Conservation (phyloP, 2,329 filamentous ascomycete species). For the Cordyceps farinosa region DNA sequence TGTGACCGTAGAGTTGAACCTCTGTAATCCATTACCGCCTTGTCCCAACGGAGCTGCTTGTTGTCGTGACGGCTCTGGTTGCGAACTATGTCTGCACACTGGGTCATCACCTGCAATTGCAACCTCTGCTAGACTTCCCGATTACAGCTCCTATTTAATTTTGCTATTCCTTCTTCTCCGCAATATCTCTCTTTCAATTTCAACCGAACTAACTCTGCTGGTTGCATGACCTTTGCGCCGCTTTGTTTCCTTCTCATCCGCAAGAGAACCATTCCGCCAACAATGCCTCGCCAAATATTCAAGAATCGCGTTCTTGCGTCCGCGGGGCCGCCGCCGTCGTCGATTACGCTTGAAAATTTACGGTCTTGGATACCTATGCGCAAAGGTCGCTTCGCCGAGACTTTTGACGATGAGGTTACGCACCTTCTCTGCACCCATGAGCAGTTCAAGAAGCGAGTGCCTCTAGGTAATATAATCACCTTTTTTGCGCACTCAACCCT, state of each 20-base stretch:
- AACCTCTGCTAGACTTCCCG: not conserved
- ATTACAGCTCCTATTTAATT: not conserved
- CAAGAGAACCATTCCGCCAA: not conserved
- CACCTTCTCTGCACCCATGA: slow-evolving; percentile 67
- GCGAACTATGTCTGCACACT: not conserved
- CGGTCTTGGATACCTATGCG: slow-evolving; percentile 62
- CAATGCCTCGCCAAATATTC: slow-evolving; percentile 44
- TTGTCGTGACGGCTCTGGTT: not conserved
- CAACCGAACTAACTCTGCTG: not conserved
- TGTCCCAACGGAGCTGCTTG: too few relatives aligned
- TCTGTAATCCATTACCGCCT: not conserved
- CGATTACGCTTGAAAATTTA: slow-evolving; percentile 52
- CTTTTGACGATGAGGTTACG: slow-evolving; percentile 56
- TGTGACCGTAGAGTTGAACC: too few relatives aligned
- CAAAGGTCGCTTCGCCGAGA: slow-evolving; percentile 54
- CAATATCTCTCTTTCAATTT: too few relatives aligned
- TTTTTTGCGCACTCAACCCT: not conserved
- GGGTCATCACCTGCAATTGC: not conserved
- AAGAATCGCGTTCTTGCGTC: slow-evolving; percentile 51
- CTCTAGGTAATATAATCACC: slow-evolving; percentile 32
- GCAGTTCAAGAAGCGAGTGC: slow-evolving; percentile 50
- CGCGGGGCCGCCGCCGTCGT: slow-evolving; percentile 54
- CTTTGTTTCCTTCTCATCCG: too few relatives aligned
- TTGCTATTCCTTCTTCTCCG: too few relatives aligned
- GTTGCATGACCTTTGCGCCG: not conserved